Base-by-base conservation (phyloP, 2,329 filamentous ascomycete species). In the Knufia fluminis region DNA sequence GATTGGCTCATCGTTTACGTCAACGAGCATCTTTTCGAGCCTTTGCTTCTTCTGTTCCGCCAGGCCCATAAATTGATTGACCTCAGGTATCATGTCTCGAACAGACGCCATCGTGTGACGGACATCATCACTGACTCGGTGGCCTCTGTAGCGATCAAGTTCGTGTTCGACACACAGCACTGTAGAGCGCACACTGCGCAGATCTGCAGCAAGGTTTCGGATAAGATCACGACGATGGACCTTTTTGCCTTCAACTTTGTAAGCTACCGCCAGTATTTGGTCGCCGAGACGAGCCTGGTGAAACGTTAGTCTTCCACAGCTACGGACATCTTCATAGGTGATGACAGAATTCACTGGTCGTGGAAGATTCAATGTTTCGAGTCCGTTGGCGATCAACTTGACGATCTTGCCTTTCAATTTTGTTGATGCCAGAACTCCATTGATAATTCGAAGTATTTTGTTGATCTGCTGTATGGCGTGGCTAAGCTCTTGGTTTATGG, bases 191-290 rank as follows among this genome's bases (percentile, higher is more conserved):
- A 62, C 48, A 39, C 54, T 51, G n/a, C 50, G 48, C 22, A 59
- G 54, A 33, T 61, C 58, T 22, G 51, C 49, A 14, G 50, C 50
- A 36, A 61, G 53, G 23, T 46, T 56, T 12, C 54, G 52, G 16
- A 59, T 50, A 6, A 52, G 51, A 42, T 61, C 59, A 23, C 43
- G 45, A 4, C 49, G 42, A 16, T 51, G 57, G 36, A 62, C 56
- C 40, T 61, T 61, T 26, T 58, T 49, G 12, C 57, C 54, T 28
- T 60, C 54, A 12, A 60, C 48, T 48, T 62, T 62, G 55, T 59
- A 61, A n/a, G 58, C 50, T 16, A 60, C 47, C n/a, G 60, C 59
- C n/a, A 62, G 53, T 6, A 39, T 39, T 24, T 47, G 36, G 16
- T 47, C 54, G 32, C 57, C 51, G 3, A 59, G 39, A 17, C 46